A percentile compares a stretch with the other conserved stretches of the same genome.
phyloP scores from a whole-genome alignment of 139 green algal genomes.

The Coelastrella sp. region DNA sequence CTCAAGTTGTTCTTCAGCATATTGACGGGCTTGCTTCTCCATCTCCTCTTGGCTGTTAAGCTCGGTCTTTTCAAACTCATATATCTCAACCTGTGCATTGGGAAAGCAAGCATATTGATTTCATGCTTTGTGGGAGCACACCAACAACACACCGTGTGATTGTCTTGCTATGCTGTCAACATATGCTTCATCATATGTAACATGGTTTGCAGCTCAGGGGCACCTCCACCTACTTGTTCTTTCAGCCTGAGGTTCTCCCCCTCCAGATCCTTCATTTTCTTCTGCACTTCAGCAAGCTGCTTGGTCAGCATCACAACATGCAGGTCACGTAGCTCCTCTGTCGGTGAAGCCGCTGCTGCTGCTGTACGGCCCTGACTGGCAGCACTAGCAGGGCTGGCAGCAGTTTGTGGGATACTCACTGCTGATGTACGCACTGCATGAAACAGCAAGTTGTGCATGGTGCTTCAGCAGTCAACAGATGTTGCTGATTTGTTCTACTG shows the following conservation, averaged over 20 bases:
- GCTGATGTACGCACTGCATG: not conserved
- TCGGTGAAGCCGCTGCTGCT: not conserved
- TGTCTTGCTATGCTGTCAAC: too few relatives aligned
- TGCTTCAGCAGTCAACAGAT: not conserved
- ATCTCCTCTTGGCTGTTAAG: conserved; percentile 45
- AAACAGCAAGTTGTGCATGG: not conserved
- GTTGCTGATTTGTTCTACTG: not conserved
- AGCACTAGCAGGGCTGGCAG: conserved; percentile 1
- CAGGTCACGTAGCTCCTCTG: conserved; percentile 31
- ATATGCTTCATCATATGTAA: too few relatives aligned
- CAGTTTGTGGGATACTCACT: not conserved
- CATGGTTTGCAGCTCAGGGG: too few relatives aligned
- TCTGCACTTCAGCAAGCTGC: conserved; percentile 32
- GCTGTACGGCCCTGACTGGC: not conserved
- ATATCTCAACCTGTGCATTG: conserved; percentile 25
- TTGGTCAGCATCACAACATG: conserved; percentile 28
- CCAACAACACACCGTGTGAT: not conserved
- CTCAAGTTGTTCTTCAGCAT: conserved; percentile 45
- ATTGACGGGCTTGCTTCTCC: conserved; percentile 43
- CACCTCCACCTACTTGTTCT: conserved; percentile 53
- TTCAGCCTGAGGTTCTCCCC: conserved; percentile 18
- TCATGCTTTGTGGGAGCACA: not conserved
- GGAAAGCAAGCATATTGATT: not conserved
- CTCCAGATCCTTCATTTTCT: conserved; percentile 21
- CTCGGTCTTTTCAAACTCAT: conserved; percentile 49